Conservation (phyloP, 805 yeast species). For the Zygosaccharomyces pseudorouxii region DNA sequence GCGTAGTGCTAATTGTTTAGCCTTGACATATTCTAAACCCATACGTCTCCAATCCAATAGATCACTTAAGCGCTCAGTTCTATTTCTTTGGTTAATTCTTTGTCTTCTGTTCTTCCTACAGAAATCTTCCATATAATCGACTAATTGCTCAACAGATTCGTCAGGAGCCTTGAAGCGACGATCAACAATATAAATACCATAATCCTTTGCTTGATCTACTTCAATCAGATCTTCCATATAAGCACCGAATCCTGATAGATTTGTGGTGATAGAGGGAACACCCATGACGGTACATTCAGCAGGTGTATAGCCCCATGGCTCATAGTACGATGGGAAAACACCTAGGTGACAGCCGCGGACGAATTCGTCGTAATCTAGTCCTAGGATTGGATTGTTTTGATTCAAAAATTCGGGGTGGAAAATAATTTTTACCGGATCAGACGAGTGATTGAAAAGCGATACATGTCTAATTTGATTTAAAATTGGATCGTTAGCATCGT, state of each 20-base stretch:
- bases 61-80: conserved; percentile 92
- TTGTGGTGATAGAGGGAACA: conserved; percentile 94
- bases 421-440: conserved; percentile 88
- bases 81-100: conserved; percentile 93
- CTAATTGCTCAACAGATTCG: conserved; percentile 86
- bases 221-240: conserved; percentile 98
- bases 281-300: conserved; percentile 99
- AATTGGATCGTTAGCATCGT: conserved; percentile 87
- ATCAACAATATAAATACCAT: conserved; percentile 95
- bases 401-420: conserved; percentile 97
- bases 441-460: conserved; percentile 80
- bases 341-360: conserved; percentile 98
- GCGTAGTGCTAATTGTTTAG: conserved; percentile 84
- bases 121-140: conserved; percentile 86
- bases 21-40: conserved; percentile 96
- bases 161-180: conserved; percentile 89
- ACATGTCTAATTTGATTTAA: conserved; percentile 88
- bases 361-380: conserved; percentile 93
- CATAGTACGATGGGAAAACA: conserved; percentile 96
- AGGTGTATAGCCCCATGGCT: conserved; percentile 99
- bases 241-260: conserved; percentile 94
- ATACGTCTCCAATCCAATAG: conserved; percentile 95
- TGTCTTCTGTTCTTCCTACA: conserved; percentile 88
- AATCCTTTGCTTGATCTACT: conserved; percentile 71
- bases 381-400: conserved; percentile 88